A percentile compares a stretch with the other conserved stretches of the same genome.
Evolutionary conservation across 306 rosid species (phyloP).

Genomic region (Phaseolus lunatus): DNA sequence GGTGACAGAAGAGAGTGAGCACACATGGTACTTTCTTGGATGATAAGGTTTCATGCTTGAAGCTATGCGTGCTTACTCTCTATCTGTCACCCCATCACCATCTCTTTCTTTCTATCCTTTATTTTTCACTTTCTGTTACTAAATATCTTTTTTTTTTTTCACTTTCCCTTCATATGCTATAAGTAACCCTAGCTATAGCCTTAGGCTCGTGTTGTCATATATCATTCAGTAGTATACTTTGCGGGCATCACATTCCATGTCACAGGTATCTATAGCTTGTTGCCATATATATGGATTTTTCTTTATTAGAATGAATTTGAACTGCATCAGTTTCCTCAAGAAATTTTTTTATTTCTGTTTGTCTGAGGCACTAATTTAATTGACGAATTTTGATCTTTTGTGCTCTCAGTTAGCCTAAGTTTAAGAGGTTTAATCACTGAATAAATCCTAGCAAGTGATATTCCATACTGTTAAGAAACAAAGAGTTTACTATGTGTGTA

Average conservation of each 20-base stretch:
- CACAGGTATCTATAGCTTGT: slow-evolving; percentile 7
- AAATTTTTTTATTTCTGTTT: neutral
- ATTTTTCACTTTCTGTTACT: neutral
- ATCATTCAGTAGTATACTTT: slow-evolving; percentile 13
- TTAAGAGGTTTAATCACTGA: neutral
- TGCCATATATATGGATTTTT: neutral
- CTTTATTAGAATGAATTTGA: slow-evolving; percentile 14
- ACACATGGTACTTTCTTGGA: slow-evolving; percentile 88
- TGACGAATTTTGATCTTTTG: slow-evolving; percentile 28
- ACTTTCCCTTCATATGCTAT: slow-evolving; percentile 4
- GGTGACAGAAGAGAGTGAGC: slow-evolving; percentile 99
- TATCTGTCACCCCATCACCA: slow-evolving; percentile 77
- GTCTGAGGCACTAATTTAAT: slow-evolving; percentile 11
- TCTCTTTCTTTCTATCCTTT: neutral
- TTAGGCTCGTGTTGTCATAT: neutral
- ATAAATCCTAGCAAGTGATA: slow-evolving; percentile 13
- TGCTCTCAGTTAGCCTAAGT: neutral
- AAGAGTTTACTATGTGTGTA: neutral
- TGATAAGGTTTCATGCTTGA: slow-evolving; percentile 69
- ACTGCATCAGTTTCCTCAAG: neutral
- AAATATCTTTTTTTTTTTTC: neutral
- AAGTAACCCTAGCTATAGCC: slow-evolving; percentile 37
- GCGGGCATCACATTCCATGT: neutral
- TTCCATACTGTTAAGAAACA: neutral
- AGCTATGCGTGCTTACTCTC: slow-evolving; percentile 93